Conservation (phyloP, 2,329 filamentous ascomycete genomes). For the Pestalotiopsis sp. region DNA sequence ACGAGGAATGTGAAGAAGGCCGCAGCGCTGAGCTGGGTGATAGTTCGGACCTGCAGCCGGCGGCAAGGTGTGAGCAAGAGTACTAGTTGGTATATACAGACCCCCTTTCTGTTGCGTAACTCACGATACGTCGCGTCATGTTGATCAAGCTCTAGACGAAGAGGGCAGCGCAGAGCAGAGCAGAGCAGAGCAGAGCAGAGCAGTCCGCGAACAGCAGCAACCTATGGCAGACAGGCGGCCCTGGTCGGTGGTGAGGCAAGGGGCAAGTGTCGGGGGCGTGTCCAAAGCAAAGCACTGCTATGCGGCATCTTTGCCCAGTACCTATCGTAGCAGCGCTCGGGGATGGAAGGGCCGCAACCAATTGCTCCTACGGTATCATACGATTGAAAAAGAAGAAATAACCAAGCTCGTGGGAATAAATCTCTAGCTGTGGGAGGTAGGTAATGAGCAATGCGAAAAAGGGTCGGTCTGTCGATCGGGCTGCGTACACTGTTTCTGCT, state of each 20-base stretch:
- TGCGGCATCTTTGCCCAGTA: constrained; percentile 16
- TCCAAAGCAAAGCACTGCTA: constrained; percentile 13
- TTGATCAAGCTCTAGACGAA: constrained; percentile 18
- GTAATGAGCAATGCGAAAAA: background rate
- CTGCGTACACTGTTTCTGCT: background rate
- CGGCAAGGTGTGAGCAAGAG: background rate
- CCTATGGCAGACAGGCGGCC: background rate
- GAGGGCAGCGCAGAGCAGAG: background rate
- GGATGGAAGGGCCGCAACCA: background rate
- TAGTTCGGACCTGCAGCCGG: constrained; percentile 60
- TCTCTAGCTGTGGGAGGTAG: background rate
- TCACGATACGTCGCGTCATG: constrained; percentile 38
- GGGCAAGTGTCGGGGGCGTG: constrained; percentile 13
- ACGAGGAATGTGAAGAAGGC: constrained; percentile 69
- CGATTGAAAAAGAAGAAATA: too few species aligned
- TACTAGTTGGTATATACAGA: background rate
- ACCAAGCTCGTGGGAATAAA: too few species aligned
- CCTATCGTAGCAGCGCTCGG: background rate
- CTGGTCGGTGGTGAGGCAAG: background rate
- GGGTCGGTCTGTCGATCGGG: background rate
- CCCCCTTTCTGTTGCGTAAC: constrained; percentile 12
- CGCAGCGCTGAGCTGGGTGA: constrained; percentile 73
- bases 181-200: background rate
- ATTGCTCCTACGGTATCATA: background rate
- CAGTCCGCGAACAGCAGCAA: background rate